Base-by-base conservation (phyloP, 257 asterid genomes). In the Solanum verrucosum region DNA sequence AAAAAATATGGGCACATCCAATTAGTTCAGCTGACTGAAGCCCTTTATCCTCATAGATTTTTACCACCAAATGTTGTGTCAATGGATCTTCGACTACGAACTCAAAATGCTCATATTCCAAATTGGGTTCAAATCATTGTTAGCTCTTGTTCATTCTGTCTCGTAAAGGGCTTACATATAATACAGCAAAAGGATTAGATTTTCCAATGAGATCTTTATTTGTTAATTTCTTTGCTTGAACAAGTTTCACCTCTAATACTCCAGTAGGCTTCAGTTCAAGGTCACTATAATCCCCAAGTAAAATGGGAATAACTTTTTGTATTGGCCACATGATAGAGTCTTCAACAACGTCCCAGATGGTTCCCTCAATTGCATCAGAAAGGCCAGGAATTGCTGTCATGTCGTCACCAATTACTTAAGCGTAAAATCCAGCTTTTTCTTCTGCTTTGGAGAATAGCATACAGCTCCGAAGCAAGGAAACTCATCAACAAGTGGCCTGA, bases 381-480 rank as follows among this genome's bases (percentile, higher is more conserved):
- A 97, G 87, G 85, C 99, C 98, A 12, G 98, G 99, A 88, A 42
- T 11, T 42, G 49, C 0, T 42, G 2, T 42, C 49, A 42, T 0
- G 49, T 42, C 5, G 11, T 15, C 99, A 42, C 99, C 98, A 86
- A 94, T 40, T 87, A 97, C 99, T 93, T 97, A 87, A 95, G 95
- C 3, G 94, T 93, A 73, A 97, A 97, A 85, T 96, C 96, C 38
- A 97, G 94, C 89, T 94, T 91, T 89, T 91, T 94, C 94, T 96
- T 95, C 84, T 96, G 92, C 93, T 98, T 91, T 87, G 94, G 91
- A 49, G 99, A 97, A 88, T 89, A 96, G 84, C 95, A 92, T 67
- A 96, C 93, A 86, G 97, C 98, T 90, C 98, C 98, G 88, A 97
- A 96, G 90, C 98, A 97, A 40, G 99, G 99, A 63, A 97, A 90